These are phyloP conservation scores for Termitomyces heimii DNA, from an alignment of 768 basidiomycete species.

Conservation along the genomic window DNA sequence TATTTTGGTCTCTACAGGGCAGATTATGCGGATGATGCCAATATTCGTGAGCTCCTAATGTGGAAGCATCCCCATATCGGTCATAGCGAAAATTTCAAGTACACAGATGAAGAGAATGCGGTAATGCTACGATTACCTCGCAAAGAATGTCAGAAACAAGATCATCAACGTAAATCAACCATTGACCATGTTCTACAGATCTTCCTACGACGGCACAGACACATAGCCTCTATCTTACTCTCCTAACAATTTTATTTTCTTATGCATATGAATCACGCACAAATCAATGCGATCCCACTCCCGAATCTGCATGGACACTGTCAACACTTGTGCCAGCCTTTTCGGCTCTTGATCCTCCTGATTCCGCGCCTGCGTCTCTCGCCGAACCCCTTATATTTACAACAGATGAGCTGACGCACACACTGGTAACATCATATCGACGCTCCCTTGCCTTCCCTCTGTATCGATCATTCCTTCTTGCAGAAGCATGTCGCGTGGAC, in stretches of 20 bases:
- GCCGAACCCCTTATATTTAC: slow-evolving; percentile 26
- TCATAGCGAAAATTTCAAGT: slow-evolving; percentile 33
- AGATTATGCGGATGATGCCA: slow-evolving; percentile 72
- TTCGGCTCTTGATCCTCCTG: slow-evolving; percentile 77
- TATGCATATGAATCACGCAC: slow-evolving; percentile 78
- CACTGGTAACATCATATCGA: slow-evolving; percentile 61
- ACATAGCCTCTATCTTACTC: slow-evolving; percentile 59
- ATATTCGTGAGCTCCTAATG: slow-evolving; percentile 61
- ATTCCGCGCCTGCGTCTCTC: slow-evolving; percentile 41
- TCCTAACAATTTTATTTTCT: slow-evolving; percentile 71
- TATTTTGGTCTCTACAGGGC: slow-evolving; percentile 42
- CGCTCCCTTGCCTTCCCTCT: slow-evolving; percentile 74
- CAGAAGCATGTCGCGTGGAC: slow-evolving; percentile 64
- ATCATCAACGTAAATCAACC: background rate
- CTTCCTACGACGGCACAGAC: slow-evolving; percentile 50
- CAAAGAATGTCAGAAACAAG: slow-evolving; percentile 40
- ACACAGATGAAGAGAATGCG: slow-evolving; percentile 68
- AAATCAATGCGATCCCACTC: slow-evolving; percentile 72
- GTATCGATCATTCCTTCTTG: slow-evolving; percentile 70
- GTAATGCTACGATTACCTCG: slow-evolving; percentile 54
- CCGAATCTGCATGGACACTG: slow-evolving; percentile 88
- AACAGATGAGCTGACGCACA: slow-evolving; percentile 39
- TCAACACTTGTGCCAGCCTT: slow-evolving; percentile 67
- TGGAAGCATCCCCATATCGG: slow-evolving; percentile 57
- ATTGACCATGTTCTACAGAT: slow-evolving; percentile 35